phyloP scores from a whole-genome alignment of 306 rosid species.

The Castanospermum australe region DNA sequence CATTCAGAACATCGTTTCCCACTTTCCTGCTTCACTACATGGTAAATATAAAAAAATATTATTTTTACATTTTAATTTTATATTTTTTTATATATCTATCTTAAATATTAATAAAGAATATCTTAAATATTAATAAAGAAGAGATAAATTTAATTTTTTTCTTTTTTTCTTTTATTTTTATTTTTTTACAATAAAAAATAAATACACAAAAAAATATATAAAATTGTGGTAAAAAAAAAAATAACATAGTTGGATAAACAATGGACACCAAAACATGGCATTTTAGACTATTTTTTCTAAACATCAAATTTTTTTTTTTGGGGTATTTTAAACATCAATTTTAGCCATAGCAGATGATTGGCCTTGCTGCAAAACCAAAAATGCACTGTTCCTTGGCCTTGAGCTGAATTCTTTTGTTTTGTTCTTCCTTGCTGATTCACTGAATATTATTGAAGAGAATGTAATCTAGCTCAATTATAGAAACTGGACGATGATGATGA shows the following conservation, averaged over 20 bases:
- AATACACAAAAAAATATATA: no score
- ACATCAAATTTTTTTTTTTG: no score
- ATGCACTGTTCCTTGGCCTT: background rate
- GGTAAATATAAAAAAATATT: background rate
- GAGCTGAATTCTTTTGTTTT: background rate
- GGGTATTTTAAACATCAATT: no score
- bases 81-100: no score
- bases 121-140: no score
- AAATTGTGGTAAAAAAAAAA: no score
- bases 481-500: background rate
- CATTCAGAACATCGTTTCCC: conserved; percentile 34
- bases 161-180: no score
- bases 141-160: no score
- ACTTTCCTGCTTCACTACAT: conserved; percentile 32
- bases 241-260: no score
- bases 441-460: background rate
- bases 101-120: no score
- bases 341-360: background rate
- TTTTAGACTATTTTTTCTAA: background rate
- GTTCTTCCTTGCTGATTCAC: background rate
- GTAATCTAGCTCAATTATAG: background rate
- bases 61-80: background rate
- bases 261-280: no score
- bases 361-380: background rate
- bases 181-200: no score